Evolutionary conservation across 2,329 filamentous ascomycete species (phyloP), one percentile per base, ranked within the genome.

Genomic region (Xylariaceae sp.): DNA sequence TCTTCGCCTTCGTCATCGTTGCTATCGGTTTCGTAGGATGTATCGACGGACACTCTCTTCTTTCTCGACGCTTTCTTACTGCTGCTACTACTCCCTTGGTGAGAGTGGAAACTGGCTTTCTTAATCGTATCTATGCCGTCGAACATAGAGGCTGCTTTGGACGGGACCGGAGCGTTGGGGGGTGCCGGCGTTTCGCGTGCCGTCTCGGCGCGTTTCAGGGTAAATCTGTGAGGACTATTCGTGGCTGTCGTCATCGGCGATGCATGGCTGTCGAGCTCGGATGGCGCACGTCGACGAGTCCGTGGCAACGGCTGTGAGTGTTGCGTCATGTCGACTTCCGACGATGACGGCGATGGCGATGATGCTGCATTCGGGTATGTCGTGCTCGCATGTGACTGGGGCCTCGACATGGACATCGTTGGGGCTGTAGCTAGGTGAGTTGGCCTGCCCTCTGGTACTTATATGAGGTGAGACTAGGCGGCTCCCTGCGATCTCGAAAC

Each of bases 71-170:
- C 17, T 23, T 45, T 30, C 23, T 30, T 30, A 5, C 23, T 30
- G 5, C 23, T 30, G 23, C 23, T 30, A 5, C 23, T 30, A 30
- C 23, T 30, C 5, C 55, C 60, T 50, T 54, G 57, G 41, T 58
- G 53, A 41, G 60, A 63, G 18, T 64, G 64, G 18, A 61, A 61
- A 39, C 59, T 53, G 51, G 55, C 56, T 11, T 53, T 48, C 41
- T 57, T 53, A 35, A 47, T 45, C 34, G 34, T 55, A n/a, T 57
- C 45, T n/a, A 37, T 47, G 45, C 49, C 17, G 51, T 47, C 45
- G 30, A 35, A 44, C 37, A 41, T 41, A 44, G 35, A 47, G 51
- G 30, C 41, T 34, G 53, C 51, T n/a, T 54, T 55, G 50, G 56
- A 37, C 35, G 18, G n/a, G 35, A 54, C 17, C 41, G 39, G 15